These are phyloP conservation scores for Bryum argenteum DNA, from an alignment of 225 moss, liverwort and hornwort species.

Conservation along the genomic window DNA sequence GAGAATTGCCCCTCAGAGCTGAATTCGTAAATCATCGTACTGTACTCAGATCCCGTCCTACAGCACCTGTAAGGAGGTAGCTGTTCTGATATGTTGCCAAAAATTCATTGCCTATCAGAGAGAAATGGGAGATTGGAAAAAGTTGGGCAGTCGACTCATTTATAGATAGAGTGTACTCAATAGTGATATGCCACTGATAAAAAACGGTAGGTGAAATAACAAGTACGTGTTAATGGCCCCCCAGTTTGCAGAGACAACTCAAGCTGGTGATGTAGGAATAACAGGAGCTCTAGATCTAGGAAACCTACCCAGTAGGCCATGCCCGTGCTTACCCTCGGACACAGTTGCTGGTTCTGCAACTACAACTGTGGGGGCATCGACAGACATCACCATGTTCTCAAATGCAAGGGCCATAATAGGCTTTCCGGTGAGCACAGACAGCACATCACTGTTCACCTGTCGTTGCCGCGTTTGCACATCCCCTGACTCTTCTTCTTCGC, in stretches of 20 bases:
- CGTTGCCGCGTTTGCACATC: slow-evolving; percentile 21
- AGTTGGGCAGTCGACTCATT: too few species aligned
- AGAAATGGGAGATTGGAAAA: too few species aligned
- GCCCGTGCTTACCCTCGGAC: slow-evolving; percentile 1
- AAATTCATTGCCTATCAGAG: too few species aligned
- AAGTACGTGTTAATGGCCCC: background rate
- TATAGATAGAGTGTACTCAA: background rate
- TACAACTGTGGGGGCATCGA: slow-evolving; percentile 62
- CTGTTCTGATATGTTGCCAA: too few species aligned
- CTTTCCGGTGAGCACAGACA: slow-evolving; percentile 65
- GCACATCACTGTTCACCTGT: slow-evolving; percentile 45
- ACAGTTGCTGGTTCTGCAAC: slow-evolving; percentile 5
- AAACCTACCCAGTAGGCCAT: slow-evolving; percentile 31
- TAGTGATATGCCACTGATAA: background rate
- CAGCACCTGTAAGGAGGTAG: too few species aligned
- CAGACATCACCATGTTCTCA: slow-evolving; percentile 76
- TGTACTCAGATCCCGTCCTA: too few species aligned
- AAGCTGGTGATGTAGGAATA: slow-evolving; percentile 31
- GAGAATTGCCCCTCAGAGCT: too few species aligned
- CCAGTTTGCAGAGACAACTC: slow-evolving; percentile 6
- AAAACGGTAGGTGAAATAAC: background rate
- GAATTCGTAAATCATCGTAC: too few species aligned
- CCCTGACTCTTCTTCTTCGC: slow-evolving; percentile 18
- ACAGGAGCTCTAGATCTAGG: slow-evolving; percentile 31
- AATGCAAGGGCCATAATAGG: slow-evolving; percentile 67